Base-by-base conservation (phyloP, 2,329 filamentous ascomycete species). In the Ceratocystis harringtonii region DNA sequence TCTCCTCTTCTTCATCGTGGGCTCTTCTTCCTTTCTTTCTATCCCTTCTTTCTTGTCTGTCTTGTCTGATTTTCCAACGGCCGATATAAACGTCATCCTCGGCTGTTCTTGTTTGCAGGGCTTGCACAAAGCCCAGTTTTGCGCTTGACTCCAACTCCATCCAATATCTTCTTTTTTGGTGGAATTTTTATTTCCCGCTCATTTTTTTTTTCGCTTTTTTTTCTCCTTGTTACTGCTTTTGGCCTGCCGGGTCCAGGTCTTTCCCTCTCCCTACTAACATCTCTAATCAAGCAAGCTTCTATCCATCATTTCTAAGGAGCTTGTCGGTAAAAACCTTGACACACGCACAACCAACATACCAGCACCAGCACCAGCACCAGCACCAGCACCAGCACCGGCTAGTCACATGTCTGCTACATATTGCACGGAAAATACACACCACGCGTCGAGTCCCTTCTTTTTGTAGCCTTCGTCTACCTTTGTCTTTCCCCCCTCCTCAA, bases 21-120 rank as follows among this genome's bases (percentile, higher is more conserved):
- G 4, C 41, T 45, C n/a, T 61, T 5, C 41, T 41, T 10, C 2
- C 43, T 48, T 36, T 6, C 25, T 22, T 25, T 41, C 43, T 19
- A 22, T 32, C 36, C 3, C 25, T 58, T 19, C 41, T 15, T 12
- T 28, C 25, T 28, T 55, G 28, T 41, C 36, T 55, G n/a, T 43
- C 22, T 19, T 44, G 15, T 4, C 15, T 44, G 2, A 43, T 19
- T 41, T 15, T 44, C 61, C 61, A 62, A 58, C 55, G 25, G 55
- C 32, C 55, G 55, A 58, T 58, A 58, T 58, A 58, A 58, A 58
- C 55, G 55, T 58, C 55, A 58, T 58, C 55, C 55, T 58, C 55
- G 55, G 55, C 55, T 58, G 55, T 58, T 58, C 28, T 30, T 22
- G n/a, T n/a, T 32, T 30, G 17, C 30, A n/a, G 17, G 15, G 8